A percentile compares a stretch with the other conserved stretches of the same genome.
phyloP scores from a whole-genome alignment of 805 yeast genomes.

The Candida silvatica region DNA sequence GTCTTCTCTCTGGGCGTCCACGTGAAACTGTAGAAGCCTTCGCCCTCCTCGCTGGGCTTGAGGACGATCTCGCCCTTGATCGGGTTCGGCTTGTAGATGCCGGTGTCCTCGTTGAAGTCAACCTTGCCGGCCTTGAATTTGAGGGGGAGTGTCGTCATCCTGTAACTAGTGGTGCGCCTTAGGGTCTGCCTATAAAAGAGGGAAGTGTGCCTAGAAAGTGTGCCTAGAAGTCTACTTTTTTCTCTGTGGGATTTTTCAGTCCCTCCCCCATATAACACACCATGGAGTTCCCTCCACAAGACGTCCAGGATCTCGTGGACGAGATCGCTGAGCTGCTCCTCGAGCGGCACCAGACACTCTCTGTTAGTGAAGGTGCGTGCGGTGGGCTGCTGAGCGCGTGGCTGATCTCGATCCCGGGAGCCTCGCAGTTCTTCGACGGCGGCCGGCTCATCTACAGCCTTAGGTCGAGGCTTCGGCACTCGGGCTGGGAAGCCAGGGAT shows the following conservation, averaged over 20 bases:
- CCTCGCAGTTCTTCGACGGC: constrained; percentile 75
- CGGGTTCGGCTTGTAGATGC: constrained; percentile 61
- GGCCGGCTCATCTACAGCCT: constrained; percentile 76
- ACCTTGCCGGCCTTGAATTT: constrained; percentile 78
- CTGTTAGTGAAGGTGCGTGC: constrained; percentile 84
- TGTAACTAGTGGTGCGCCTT: too few species aligned
- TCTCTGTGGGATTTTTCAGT: too few species aligned
- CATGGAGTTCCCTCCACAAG: constrained; percentile 53
- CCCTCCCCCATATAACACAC: too few species aligned
- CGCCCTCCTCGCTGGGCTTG: constrained; percentile 58
- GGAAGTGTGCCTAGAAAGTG: too few species aligned
- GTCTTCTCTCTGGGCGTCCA: constrained; percentile 63
- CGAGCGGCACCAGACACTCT: constrained; percentile 51
- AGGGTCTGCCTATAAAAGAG: too few species aligned
- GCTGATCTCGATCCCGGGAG: constrained; percentile 77
- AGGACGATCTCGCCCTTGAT: constrained; percentile 61
- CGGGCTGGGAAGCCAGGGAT: constrained; percentile 74
- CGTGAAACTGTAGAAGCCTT: constrained; percentile 56
- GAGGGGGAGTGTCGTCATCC: too few species aligned
- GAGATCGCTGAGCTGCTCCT: constrained; percentile 51
- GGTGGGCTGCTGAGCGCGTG: constrained; percentile 82
- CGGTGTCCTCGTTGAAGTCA: constrained; percentile 49
- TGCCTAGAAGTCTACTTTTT: too few species aligned
- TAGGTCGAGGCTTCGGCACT: constrained; percentile 60
- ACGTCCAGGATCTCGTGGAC: constrained; percentile 39